These are phyloP conservation scores for Xylaria digitata DNA, from an alignment of 2,329 filamentous ascomycete genomes.

Conservation along the genomic window DNA sequence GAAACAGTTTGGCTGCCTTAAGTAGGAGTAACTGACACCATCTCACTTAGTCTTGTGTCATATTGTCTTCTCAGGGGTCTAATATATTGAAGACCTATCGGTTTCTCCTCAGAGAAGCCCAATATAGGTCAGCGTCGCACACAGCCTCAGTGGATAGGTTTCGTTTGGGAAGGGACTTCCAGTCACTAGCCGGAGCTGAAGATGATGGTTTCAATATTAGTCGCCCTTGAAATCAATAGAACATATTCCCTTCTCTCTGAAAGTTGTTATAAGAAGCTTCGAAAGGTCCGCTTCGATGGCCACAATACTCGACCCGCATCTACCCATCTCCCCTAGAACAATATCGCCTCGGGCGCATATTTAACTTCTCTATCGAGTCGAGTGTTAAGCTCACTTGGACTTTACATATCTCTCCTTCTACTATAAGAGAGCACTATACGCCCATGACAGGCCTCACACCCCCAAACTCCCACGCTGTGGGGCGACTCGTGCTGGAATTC, in stretches of 20 bases:
- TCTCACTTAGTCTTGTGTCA: not conserved
- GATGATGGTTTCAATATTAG: constrained; percentile 28
- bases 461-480: constrained; percentile 28
- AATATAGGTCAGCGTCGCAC: not conserved
- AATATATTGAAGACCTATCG: not conserved
- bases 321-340: not conserved
- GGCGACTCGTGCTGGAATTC: constrained; percentile 41
- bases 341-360: not conserved
- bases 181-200: not conserved
- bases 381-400: constrained; percentile 1
- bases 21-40: not conserved
- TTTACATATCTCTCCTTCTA: not conserved
- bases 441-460: constrained; percentile 24
- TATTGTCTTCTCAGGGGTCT: not conserved
- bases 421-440: not conserved
- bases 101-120: not conserved
- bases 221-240: constrained; percentile 18
- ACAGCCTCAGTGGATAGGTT: not conserved
- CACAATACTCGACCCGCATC: not conserved
- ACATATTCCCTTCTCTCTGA: constrained; percentile 9
- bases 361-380: not conserved
- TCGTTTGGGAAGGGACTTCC: constrained; percentile 17
- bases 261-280: constrained; percentile 26
- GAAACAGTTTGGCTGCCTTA: not conserved
- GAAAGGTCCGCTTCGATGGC: not conserved